A percentile compares a stretch with the other conserved stretches of the same genome.
Evolutionary conservation across 2,329 filamentous ascomycete genomes (phyloP).

Genomic region (Coniochaeta ligniaria): DNA sequence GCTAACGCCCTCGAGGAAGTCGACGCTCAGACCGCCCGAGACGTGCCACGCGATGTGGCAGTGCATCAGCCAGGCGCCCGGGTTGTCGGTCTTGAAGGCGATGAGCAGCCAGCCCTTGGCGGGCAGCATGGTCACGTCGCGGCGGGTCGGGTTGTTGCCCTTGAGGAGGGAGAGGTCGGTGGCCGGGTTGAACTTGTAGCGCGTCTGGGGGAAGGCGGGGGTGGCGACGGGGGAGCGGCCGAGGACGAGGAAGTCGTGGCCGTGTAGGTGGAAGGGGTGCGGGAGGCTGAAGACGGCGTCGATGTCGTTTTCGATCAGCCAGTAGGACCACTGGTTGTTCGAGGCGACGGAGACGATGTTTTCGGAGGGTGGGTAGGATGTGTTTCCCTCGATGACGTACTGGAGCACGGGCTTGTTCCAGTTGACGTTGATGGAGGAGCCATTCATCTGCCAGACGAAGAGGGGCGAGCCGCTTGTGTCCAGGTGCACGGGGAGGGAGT

Average conservation of each 20-base stretch:
- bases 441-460: slow-evolving; percentile 21
- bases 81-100: slow-evolving; percentile 42
- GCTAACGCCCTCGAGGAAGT: slow-evolving; percentile 35
- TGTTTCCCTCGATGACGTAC: slow-evolving; percentile 21
- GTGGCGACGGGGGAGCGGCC: slow-evolving; percentile 18
- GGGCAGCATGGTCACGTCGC: slow-evolving; percentile 40
- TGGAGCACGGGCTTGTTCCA: slow-evolving; percentile 28
- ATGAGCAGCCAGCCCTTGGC: slow-evolving; percentile 36
- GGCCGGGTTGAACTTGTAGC: slow-evolving; percentile 16
- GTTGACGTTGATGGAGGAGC: slow-evolving; percentile 20
- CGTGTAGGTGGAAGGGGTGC: slow-evolving; percentile 22
- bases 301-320: slow-evolving; percentile 26
- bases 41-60: slow-evolving; percentile 46
- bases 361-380: slow-evolving; percentile 15
- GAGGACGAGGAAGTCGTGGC: slow-evolving; percentile 26
- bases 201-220: slow-evolving; percentile 4
- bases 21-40: slow-evolving; percentile 38
- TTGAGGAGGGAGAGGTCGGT: slow-evolving; percentile 22
- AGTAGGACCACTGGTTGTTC: slow-evolving; percentile 19
- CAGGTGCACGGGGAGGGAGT: slow-evolving; percentile 13
- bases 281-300: slow-evolving; percentile 13
- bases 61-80: slow-evolving; percentile 41
- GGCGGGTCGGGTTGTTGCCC: slow-evolving; percentile 33
- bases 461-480: slow-evolving; percentile 10
- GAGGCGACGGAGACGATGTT: slow-evolving; percentile 17